phyloP scores from a whole-genome alignment of 306 rosid genomes.

The Dryas octopetala region DNA sequence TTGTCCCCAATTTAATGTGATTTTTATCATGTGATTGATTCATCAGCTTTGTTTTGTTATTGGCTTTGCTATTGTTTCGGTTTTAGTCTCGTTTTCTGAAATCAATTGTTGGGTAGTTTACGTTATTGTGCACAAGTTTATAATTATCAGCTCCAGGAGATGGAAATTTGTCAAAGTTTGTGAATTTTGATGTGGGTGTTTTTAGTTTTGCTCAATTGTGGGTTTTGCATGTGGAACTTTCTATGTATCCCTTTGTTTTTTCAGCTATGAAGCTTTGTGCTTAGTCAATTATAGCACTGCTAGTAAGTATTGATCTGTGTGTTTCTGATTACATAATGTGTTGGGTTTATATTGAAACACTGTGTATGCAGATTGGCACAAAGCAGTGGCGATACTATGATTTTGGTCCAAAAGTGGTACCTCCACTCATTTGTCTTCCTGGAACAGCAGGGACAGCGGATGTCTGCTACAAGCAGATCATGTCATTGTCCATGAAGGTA shows the following conservation, averaged over 20 bases:
- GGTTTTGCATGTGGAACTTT: not conserved
- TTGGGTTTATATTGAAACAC: not conserved
- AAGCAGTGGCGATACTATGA: conserved; percentile 98
- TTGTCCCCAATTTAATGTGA: not conserved
- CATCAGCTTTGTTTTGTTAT: not conserved
- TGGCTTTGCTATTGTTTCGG: not conserved
- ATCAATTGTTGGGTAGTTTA: not conserved
- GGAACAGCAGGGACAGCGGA: conserved; percentile 97
- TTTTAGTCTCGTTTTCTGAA: not conserved
- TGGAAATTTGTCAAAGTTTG: conserved; percentile 4
- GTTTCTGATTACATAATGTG: not conserved
- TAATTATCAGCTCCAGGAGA: not conserved
- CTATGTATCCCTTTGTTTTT: not conserved
- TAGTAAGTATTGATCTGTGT: not conserved
- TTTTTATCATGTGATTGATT: conserved; percentile 4
- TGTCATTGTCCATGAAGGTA: conserved; percentile 93
- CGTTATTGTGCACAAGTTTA: not conserved
- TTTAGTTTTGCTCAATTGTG: conserved; percentile 1
- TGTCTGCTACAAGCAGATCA: conserved; percentile 95
- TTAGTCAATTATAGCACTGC: not conserved
- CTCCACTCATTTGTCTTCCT: conserved; percentile 97
- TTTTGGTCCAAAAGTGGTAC: conserved; percentile 91
- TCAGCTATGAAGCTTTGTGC: not conserved
- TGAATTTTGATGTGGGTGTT: not conserved
- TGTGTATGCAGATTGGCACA: conserved; percentile 72